Evolutionary conservation across 2,329 filamentous ascomycete genomes (phyloP).

Genomic region (Alternaria triticina): DNA sequence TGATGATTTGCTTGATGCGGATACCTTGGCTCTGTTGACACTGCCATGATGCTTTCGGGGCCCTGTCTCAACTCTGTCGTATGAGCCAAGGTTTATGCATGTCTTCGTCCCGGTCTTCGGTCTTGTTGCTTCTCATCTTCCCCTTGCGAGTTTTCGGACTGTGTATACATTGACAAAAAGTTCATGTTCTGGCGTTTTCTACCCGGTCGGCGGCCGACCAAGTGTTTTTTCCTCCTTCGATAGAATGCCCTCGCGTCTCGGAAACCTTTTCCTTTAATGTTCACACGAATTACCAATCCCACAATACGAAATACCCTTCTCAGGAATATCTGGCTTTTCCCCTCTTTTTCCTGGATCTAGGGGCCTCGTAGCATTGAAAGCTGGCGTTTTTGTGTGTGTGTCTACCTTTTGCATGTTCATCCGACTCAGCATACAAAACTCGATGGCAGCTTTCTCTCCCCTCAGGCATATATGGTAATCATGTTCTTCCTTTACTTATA

Average conservation of each 20-base stretch:
- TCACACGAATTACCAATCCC: slow-evolving; percentile 29
- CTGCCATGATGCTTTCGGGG: slow-evolving; percentile 36
- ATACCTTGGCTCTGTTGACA: slow-evolving; percentile 59
- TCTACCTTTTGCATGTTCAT: slow-evolving; percentile 30
- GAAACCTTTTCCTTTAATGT: slow-evolving; percentile 24
- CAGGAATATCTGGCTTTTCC: slow-evolving; percentile 16
- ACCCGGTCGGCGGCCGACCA: slow-evolving; percentile 30
- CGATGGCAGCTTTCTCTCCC: slow-evolving; percentile 16
- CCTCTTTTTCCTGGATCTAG: slow-evolving; percentile 21
- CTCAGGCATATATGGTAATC: slow-evolving; percentile 39
- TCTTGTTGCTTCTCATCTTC: slow-evolving; percentile 30
- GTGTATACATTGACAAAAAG: slow-evolving; percentile 40
- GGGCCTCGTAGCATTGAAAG: slow-evolving; percentile 33
- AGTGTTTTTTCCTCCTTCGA: slow-evolving; percentile 16
- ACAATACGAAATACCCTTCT: slow-evolving; percentile 34
- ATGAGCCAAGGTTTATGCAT: neutral
- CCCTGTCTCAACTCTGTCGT: neutral
- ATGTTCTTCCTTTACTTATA: slow-evolving; percentile 21
- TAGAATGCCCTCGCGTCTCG: slow-evolving; percentile 21
- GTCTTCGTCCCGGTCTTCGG: slow-evolving; percentile 3
- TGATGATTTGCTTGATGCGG: slow-evolving; percentile 57
- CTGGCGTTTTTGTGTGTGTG: slow-evolving; percentile 35
- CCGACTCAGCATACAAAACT: slow-evolving; percentile 15
- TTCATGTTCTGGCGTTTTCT: slow-evolving; percentile 40
- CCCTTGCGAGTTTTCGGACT: slow-evolving; percentile 20